Conservation (phyloP, 2,329 filamentous ascomycete genomes). For the Fusarium robinianum region DNA sequence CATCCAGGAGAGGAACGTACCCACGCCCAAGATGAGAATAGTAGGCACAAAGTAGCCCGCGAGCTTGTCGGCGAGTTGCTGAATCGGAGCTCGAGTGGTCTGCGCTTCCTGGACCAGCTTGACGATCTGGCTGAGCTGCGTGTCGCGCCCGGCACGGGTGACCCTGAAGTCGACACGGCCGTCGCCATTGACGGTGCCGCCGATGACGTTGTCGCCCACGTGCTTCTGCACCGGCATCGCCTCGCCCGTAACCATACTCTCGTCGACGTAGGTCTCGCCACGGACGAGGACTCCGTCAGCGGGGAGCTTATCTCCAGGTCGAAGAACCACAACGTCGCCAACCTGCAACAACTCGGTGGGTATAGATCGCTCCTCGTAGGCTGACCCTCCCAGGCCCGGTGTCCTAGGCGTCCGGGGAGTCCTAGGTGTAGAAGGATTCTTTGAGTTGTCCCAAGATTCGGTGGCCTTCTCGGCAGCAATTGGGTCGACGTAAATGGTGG, state of each 20-base stretch:
- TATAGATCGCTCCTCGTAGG: constrained; percentile 81
- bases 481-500: constrained; percentile 92
- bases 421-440: constrained; percentile 28
- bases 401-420: constrained; percentile 50
- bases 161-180: constrained; percentile 92
- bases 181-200: constrained; percentile 93
- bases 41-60: constrained; percentile 93
- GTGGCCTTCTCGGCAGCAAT: constrained; percentile 91
- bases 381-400: constrained; percentile 54
- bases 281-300: constrained; percentile 86
- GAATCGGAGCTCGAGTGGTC: constrained; percentile 91
- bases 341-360: constrained; percentile 94
- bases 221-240: constrained; percentile 93
- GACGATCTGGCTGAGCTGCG: constrained; percentile 96
- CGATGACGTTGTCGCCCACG: constrained; percentile 78
- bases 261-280: constrained; percentile 92
- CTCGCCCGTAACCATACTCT: constrained; percentile 98
- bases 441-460: constrained; percentile 66
- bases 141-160: constrained; percentile 89
- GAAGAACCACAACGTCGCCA: constrained; percentile 88
- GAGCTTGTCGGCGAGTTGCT: constrained; percentile 86
- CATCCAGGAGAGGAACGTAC: constrained; percentile 94
- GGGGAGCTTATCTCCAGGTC: constrained; percentile 94
- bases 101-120: constrained; percentile 98
- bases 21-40: constrained; percentile 80